Conservation (phyloP, 495 filamentous ascomycete genomes). For the Talaromyces adpressus region DNA sequence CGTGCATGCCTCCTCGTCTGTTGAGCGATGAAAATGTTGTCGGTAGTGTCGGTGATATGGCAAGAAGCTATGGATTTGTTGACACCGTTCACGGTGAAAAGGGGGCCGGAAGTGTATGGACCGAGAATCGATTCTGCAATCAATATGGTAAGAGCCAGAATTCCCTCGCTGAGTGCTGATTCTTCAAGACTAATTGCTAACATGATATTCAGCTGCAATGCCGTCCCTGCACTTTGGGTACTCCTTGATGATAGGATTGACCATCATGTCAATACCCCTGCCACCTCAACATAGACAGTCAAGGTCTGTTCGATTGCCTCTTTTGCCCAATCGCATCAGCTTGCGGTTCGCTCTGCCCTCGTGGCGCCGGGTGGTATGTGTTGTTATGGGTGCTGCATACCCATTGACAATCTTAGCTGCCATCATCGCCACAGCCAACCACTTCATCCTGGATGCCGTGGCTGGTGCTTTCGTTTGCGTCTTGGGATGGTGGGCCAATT, state of each 20-base stretch:
- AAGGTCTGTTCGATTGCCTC: constrained; percentile 9
- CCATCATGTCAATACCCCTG: constrained; percentile 51
- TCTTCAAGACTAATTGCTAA: neutral
- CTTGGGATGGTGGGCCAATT: constrained; percentile 52
- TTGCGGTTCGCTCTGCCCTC: constrained; percentile 27
- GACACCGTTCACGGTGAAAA: constrained; percentile 66
- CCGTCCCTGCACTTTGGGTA: constrained; percentile 77
- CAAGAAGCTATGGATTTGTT: constrained; percentile 58
- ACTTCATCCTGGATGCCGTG: constrained; percentile 65
- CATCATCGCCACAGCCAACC: constrained; percentile 68
- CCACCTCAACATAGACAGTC: constrained; percentile 25
- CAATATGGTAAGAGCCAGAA: constrained; percentile 44
- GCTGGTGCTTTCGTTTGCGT: constrained; percentile 54
- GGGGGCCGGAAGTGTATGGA: constrained; percentile 63
- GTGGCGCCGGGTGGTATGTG: constrained; percentile 38
- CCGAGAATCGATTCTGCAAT: constrained; percentile 62
- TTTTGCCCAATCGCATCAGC: constrained; percentile 13
- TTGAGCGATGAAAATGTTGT: constrained; percentile 44
- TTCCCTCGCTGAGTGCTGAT: too few relatives aligned
- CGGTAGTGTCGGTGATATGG: constrained; percentile 36
- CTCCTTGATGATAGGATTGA: constrained; percentile 66
- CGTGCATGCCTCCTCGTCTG: constrained; percentile 74
- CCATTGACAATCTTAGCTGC: constrained; percentile 57
- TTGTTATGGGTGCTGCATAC: constrained; percentile 52
- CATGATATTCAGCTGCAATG: constrained; percentile 54